Base-by-base conservation (phyloP, 352 stramenopile genomes). In the Pythium dissotocum region DNA sequence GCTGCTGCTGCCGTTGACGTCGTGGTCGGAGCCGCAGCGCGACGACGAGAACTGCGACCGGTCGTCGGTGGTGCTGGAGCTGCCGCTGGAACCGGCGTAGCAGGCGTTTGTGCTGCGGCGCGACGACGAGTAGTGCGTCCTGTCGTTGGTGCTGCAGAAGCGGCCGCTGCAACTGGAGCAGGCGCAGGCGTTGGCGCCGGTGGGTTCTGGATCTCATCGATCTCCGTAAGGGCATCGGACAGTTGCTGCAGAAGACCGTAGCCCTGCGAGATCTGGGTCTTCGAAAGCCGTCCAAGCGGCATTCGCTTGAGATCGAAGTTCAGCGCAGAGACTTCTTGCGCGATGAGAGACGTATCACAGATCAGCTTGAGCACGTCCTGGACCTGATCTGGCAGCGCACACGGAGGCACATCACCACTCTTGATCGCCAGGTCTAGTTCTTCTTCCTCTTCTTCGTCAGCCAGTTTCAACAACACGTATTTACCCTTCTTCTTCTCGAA, bases 181-280 rank as follows among this genome's bases (percentile, higher is more conserved):
- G 33, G 33, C 9, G 30, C 32, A 18, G 52, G 33, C 10, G 38
- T 4, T 49, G 44, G 16, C 10, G 28, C 33, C 5, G n/a, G 46
- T n/a, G 58, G 40, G 4, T 79, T 78, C 7, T 62, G 53, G 1
- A 88, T 57, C 38, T 80, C 72, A 4, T 70, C 71, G 6, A 89
- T 79, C 38, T 76, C 74, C 30, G 82, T 75, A 28, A 91, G 32
- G 7, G 56, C 63, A 51, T 69, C 52, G 1, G 80, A 83, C 28
- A 91, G 58, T 54, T 77, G 69, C 59, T 91, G 74, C 24, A 91
- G 44, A 33, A 89, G 78, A 13, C 73, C 53, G 65, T 89, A 89
- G 2, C 80, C 83, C n/a, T 82, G 79, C 6, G 79, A 83, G 62
- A 91, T 88, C 63, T 91, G 80, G 8, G 75, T 21, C 59, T 88